Percentiles rank a stretch among this genome's conserved stretches.
Evolutionary conservation across 208 protist species (phyloP).

Genomic region (Vickermania ingenoplastis): DNA sequence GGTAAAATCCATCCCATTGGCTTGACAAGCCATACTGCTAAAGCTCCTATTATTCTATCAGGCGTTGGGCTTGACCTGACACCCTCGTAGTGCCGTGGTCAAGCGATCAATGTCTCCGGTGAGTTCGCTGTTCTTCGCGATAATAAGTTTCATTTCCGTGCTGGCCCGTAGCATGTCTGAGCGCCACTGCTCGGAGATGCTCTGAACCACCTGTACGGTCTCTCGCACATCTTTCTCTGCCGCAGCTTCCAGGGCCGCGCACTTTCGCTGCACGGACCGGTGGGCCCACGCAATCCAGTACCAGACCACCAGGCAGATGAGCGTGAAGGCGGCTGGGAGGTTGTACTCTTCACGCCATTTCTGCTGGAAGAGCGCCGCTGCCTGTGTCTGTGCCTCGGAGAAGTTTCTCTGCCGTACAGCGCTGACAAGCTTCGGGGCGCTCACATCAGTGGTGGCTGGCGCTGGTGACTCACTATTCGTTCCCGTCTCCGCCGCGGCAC

Average conservation of each 20-base stretch:
- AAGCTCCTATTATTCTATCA: slow-evolving; percentile 1
- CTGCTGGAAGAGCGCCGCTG: slow-evolving; percentile 46
- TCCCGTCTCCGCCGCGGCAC: no score
- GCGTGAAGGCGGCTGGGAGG: slow-evolving; percentile 37
- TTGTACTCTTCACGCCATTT: slow-evolving; percentile 65
- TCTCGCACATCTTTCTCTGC: slow-evolving; percentile 49
- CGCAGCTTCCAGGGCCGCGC: slow-evolving; percentile 23
- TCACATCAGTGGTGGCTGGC: no score
- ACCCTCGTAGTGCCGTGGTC: slow-evolving; percentile 67
- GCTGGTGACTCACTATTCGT: no score
- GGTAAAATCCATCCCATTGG: no score
- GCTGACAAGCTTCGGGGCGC: slow-evolving; percentile 43
- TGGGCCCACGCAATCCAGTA: slow-evolving; percentile 58
- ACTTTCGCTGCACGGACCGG: slow-evolving; percentile 49
- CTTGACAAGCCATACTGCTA: neutral
- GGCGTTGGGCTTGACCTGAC: slow-evolving; percentile 37
- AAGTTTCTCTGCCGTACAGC: slow-evolving; percentile 61
- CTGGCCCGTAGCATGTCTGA: slow-evolving; percentile 44
- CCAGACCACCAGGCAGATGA: slow-evolving; percentile 53
- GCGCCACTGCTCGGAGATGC: slow-evolving; percentile 48
- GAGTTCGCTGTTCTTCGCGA: slow-evolving; percentile 75
- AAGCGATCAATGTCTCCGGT: slow-evolving; percentile 73
- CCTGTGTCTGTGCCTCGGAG: slow-evolving; percentile 41
- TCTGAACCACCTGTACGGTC: slow-evolving; percentile 36
- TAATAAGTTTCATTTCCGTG: slow-evolving; percentile 60